Evolutionary conservation across 2,329 filamentous ascomycete species (phyloP), one percentile per base, ranked within the genome.

Genomic region (Mollisiaceae sp.): DNA sequence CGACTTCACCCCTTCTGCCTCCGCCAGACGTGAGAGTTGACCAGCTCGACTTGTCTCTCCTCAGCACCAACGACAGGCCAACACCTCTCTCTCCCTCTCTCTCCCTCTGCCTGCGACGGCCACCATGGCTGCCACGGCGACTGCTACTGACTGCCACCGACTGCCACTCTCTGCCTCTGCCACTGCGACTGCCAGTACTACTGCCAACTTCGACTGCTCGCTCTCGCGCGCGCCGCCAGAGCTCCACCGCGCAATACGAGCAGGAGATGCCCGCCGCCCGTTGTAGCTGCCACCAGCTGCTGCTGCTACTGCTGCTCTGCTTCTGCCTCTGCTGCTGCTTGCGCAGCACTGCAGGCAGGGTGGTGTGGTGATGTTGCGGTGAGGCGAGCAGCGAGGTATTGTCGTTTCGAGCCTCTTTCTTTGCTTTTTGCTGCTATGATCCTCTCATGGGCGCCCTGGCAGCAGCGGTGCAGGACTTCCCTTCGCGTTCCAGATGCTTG

Each of bases 371-470:
- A 32, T 55, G 62, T 39, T 56, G 62, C 59, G 62, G 57, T 63
- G 67, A 63, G 56, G 50, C 45, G 59, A 68, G 52, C 57, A 41
- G 56, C 43, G 54, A 45, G 43, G 43, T 12, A 36, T 24, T 18
- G 12, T 39, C 38, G 56, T 41, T 12, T 64, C 67, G 66, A 71
- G 69, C 69, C 69, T 71, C 69, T 61, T 65, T 58, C 60, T 39
- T 65, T 67, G 54, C 59, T 65, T 64, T 66, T 67, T 54, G 18
- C 45, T n/a, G n/a, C 45, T n/a, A 50, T 22, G 8, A n/a, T 12
- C 20, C 45, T 11, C n/a, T 22, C 18, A 50, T 35, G 60, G 43
- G 41, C 45, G 62, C 62, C 59, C 39, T 57, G 61, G 56, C 50
- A 60, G 27, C 54, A 39, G 54, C 47, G 52, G 22, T 65, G 63